Evolutionary conservation across 495 filamentous ascomycete species (phyloP), one percentile per base, ranked within the genome.

Genomic region (Hypoxylon fragiforme): DNA sequence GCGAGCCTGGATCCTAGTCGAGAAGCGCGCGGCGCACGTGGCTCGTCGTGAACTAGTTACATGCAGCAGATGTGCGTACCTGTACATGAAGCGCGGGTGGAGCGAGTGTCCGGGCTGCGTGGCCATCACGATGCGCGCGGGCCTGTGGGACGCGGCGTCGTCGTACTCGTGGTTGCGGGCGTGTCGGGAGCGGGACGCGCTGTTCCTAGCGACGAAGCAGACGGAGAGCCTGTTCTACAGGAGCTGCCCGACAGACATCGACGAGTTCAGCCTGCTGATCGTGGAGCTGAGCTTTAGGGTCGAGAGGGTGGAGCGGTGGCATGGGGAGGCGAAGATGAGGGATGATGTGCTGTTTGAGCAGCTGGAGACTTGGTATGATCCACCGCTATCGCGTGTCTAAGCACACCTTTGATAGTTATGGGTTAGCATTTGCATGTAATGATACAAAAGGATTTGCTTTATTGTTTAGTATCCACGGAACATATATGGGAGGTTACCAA

Each of bases 1-100:
- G 57, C 70, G 65, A 7, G 69, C 73, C 1, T 76, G 70, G 52
- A 65, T 76, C 19, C 30, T 67, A 0, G 48, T 69, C 2, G 72
- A 75, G 61, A 71, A n/a, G 65, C 14, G 60, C 66, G 9, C 60
- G 72, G 12, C 63, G 72, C 20, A 62, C 58, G 18, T 73, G 64
- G 46, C 39, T 66, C 16, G 40, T 64, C 7, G 57, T 63, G 0
- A n/a, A n/a, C n/a, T n/a, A 57, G 28, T 9, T 52, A 47, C 34
- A 32, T 66, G 28, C 62, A 61, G 37, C 48, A 53, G 16, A 60
- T 60, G 1, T 74, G n/a, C n/a, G n/a, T n/a, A 72, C 43, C 24
- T 60, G 34, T 65, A 65, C 3, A 44, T 73, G 39, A 68, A 66
- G 58, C 44, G 35, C 7, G 65, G 67, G n/a, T 70, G 65, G 67